Conservation (phyloP, 2,329 filamentous ascomycete genomes). For the Fusarium sublunatum region DNA sequence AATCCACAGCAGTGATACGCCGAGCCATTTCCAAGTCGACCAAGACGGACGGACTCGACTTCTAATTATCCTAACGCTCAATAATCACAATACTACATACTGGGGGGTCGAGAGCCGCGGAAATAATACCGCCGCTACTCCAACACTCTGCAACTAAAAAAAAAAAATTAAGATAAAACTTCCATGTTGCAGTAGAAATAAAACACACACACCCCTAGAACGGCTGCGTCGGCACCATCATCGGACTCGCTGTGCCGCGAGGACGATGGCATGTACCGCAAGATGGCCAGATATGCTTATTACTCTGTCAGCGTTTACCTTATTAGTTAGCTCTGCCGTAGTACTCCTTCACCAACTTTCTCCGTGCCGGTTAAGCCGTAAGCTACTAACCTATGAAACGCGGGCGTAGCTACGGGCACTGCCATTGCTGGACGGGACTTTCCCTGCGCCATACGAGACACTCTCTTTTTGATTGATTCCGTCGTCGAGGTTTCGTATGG, state of each 20-base stretch:
- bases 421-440: slow-evolving; percentile 17
- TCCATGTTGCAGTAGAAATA: too few species aligned
- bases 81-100: too few species aligned
- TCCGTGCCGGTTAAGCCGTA: slow-evolving; percentile 34
- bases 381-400: slow-evolving; percentile 20
- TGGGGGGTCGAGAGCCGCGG: too few species aligned
- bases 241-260: slow-evolving; percentile 39
- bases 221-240: slow-evolving; percentile 47
- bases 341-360: background rate
- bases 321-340: background rate
- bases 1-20: background rate
- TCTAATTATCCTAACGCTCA: too few species aligned
- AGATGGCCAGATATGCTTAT: slow-evolving; percentile 49
- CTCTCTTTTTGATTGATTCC: slow-evolving; percentile 12
- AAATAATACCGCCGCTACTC: slow-evolving; percentile 16
- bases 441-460: background rate
- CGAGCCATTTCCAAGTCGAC: too few species aligned
- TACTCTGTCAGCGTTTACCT: slow-evolving; percentile 26
- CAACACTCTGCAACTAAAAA: too few species aligned
- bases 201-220: slow-evolving; percentile 32
- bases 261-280: slow-evolving; percentile 46
- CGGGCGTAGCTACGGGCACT: slow-evolving; percentile 14
- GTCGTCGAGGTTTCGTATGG: slow-evolving; percentile 26
- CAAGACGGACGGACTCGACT: too few species aligned
- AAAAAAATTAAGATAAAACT: too few species aligned